A percentile compares a stretch with the other conserved stretches of the same genome.
Evolutionary conservation across 2,329 filamentous ascomycete species (phyloP).

Genomic region (Thelonectria blattea): DNA sequence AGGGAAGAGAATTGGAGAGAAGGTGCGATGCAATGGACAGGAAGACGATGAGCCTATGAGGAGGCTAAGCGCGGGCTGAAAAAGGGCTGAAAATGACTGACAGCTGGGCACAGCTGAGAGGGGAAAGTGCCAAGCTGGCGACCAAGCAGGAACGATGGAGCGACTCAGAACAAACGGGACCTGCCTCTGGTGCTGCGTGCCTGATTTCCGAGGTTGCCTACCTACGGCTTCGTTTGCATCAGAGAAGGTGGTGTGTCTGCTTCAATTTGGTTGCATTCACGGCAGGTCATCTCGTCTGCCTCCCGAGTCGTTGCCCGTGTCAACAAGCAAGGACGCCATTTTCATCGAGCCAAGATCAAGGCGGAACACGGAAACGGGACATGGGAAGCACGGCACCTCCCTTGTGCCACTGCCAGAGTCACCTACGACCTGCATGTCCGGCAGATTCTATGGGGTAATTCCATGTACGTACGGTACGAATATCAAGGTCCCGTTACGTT

Average conservation of each 20-base stretch:
- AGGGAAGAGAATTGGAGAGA: constrained; percentile 20
- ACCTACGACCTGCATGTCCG: constrained; percentile 6
- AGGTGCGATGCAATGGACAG: constrained; percentile 11
- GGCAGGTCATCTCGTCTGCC: no score
- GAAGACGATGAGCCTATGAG: constrained; percentile 9
- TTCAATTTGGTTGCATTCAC: no score
- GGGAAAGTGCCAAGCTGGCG: not conserved
- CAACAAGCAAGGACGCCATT: not conserved
- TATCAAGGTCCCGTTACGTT: not conserved
- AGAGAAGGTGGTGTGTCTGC: no score
- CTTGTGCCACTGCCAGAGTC: constrained; percentile 3
- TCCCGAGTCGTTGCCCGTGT: not conserved
- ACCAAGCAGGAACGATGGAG: not conserved
- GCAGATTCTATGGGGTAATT: constrained; percentile 17
- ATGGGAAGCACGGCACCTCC: not conserved
- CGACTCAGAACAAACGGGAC: constrained; percentile 12
- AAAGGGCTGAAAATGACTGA: not conserved
- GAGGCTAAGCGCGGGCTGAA: constrained; percentile 10
- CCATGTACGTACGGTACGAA: not conserved
- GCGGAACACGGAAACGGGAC: constrained; percentile 15
- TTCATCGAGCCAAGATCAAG: not conserved
- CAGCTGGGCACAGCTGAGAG: not conserved
- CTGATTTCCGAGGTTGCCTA: not conserved
- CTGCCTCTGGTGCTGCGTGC: not conserved
- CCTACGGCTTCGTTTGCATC: no score